Conservation (phyloP, 441 rosid species). For the Raphanus hybrid region DNA sequence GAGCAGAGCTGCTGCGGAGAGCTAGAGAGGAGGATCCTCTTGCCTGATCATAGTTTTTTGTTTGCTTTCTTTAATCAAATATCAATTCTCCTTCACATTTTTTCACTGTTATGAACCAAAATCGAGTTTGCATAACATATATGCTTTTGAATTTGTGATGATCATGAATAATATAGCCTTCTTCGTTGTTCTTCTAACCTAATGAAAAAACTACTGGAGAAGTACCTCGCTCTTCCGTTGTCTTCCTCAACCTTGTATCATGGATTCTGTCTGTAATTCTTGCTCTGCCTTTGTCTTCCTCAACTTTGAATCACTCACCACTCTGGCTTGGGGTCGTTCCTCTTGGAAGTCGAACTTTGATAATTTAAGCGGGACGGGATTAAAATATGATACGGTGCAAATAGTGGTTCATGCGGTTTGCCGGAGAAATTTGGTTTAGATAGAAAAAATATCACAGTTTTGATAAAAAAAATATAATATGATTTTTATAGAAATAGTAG, state of each 20-base stretch:
- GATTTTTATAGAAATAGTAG: no score
- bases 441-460: no score
- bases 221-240: conserved; percentile 11
- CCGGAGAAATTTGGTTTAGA: no score
- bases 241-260: conserved; percentile 7
- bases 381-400: no score
- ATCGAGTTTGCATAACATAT: conserved; percentile 27
- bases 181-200: conserved; percentile 13
- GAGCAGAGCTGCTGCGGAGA: conserved; percentile 64
- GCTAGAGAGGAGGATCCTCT: conserved; percentile 62
- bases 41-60: conserved; percentile 27
- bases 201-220: conserved; percentile 12
- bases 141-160: conserved; percentile 30
- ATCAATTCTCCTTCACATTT: conserved; percentile 17
- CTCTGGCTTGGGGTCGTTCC: not conserved
- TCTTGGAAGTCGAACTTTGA: no score
- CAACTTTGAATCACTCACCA: not conserved
- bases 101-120: conserved; percentile 17
- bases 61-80: conserved; percentile 15
- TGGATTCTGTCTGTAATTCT: conserved; percentile 4
- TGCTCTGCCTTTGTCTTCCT: conserved; percentile 22
- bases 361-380: no score
- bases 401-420: no score
- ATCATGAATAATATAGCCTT: conserved; percentile 31
- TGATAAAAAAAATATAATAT: no score